phyloP scores from a whole-genome alignment of 2,329 filamentous ascomycete genomes.

The Diaporthe australafricana region DNA sequence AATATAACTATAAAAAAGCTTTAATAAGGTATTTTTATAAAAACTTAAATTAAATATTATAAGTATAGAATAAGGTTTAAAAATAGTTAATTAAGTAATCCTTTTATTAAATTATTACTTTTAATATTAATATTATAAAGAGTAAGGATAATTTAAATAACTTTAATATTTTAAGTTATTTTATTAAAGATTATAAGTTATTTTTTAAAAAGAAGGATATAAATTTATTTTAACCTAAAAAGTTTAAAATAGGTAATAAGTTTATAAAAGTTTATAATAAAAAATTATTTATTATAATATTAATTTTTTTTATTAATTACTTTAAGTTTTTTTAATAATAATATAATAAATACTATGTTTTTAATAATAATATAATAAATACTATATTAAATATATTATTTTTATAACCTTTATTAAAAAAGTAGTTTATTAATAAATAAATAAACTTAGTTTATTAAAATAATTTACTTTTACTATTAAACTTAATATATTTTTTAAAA shows the following conservation, averaged over 20 bases:
- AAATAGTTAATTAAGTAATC: not conserved
- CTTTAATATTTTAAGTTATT: not conserved
- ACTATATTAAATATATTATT: not conserved
- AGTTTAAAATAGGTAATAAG: not conserved
- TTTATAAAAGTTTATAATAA: not conserved
- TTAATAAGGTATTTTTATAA: too few species aligned
- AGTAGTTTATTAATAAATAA: not conserved
- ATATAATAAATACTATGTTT: not conserved
- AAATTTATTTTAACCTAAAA: not conserved
- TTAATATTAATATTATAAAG: not conserved
- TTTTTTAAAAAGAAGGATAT: not conserved
- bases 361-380: too few species aligned
- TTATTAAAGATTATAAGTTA: not conserved
- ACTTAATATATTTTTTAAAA: not conserved
- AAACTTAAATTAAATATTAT: not conserved
- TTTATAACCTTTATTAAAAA: not conserved
- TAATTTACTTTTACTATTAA: not conserved
- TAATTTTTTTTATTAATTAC: not conserved
- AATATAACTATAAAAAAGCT: too few species aligned
- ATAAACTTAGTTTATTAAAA: not conserved
- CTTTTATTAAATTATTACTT: too few species aligned
- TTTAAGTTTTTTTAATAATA: not conserved
- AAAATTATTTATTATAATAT: not conserved
- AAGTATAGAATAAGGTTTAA: not conserved
- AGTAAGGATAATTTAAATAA: not conserved